Evolutionary conservation across 1,284 basidiomycete species (phyloP).

Genomic region (Cryptococcus sp.): DNA sequence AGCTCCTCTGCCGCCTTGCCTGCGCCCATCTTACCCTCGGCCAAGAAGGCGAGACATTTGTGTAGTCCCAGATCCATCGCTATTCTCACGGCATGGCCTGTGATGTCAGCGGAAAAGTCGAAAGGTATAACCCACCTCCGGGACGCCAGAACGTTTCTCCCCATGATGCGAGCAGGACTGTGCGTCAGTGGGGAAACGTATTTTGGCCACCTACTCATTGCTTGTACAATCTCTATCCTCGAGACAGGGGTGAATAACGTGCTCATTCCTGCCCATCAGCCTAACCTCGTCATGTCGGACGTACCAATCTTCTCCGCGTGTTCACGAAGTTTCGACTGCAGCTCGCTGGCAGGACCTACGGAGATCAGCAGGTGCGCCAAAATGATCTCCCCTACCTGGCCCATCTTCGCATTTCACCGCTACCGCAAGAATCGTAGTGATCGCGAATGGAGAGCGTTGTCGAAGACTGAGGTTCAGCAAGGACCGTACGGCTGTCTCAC

Average conservation of each 20-base stretch:
- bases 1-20: constrained; percentile 59
- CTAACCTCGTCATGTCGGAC: constrained; percentile 1
- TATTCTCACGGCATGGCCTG: constrained; percentile 87
- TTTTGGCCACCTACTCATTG: constrained; percentile 59
- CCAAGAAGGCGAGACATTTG: constrained; percentile 77
- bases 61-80: constrained; percentile 84
- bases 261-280: constrained; percentile 57
- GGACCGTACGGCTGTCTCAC: constrained; percentile 12
- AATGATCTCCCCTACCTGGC: constrained; percentile 53
- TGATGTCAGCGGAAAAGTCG: constrained; percentile 73
- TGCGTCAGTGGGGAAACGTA: background rate
- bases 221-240: constrained; percentile 78
- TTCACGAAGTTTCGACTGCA: constrained; percentile 55
- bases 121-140: constrained; percentile 23
- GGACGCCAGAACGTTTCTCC: constrained; percentile 49
- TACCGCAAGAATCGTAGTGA: constrained; percentile 79
- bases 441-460: constrained; percentile 40
- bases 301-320: constrained; percentile 78
- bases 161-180: constrained; percentile 45
- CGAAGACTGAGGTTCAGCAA: constrained; percentile 53
- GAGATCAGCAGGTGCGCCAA: background rate
- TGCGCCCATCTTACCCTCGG: constrained; percentile 67
- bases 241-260: constrained; percentile 81
- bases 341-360: constrained; percentile 56
- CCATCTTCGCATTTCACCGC: constrained; percentile 80